Evolutionary conservation across 2,329 filamentous ascomycete species (phyloP).

Genomic region (Penicillium freii): DNA sequence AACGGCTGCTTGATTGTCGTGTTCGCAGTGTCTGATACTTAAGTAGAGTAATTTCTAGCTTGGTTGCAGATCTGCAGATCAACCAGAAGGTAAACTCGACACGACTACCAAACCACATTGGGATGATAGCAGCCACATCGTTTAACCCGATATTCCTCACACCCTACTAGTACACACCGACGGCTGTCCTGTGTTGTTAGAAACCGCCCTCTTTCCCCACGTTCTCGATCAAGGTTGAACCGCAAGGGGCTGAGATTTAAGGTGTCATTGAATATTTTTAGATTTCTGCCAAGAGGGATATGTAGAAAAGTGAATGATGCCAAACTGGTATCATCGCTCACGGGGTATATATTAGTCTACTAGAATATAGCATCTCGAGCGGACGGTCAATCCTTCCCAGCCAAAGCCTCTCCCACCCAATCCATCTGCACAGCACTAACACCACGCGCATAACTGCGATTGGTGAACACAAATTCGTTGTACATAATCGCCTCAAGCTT

Average conservation of each 20-base stretch:
- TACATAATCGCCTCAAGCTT: constrained; percentile 64
- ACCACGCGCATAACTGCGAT: constrained; percentile 60
- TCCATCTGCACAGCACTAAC: constrained; percentile 62
- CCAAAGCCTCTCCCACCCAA: constrained; percentile 57
- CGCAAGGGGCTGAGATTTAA: no score
- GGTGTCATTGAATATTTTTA: not conserved
- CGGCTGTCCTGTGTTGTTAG: no score
- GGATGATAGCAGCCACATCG: not conserved
- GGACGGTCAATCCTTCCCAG: constrained; percentile 20
- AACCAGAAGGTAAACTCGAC: not conserved
- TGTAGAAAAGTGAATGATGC: not conserved
- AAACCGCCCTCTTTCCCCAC: not conserved
- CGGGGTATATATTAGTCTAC: constrained; percentile 15
- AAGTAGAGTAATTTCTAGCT: not conserved
- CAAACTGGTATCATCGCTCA: not conserved
- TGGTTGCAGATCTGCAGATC: not conserved
- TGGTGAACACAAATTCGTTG: constrained; percentile 65
- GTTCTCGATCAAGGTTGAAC: not conserved
- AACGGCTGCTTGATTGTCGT: not conserved
- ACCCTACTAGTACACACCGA: no score
- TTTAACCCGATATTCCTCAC: not conserved
- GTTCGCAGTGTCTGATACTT: no score
- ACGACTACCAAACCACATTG: not conserved
- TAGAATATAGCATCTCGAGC: constrained; percentile 5
- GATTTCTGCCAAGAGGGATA: not conserved